Evolutionary conservation across 345 rosid species (phyloP), one percentile per base, ranked within the genome.

Genomic region (Firmiana major): DNA sequence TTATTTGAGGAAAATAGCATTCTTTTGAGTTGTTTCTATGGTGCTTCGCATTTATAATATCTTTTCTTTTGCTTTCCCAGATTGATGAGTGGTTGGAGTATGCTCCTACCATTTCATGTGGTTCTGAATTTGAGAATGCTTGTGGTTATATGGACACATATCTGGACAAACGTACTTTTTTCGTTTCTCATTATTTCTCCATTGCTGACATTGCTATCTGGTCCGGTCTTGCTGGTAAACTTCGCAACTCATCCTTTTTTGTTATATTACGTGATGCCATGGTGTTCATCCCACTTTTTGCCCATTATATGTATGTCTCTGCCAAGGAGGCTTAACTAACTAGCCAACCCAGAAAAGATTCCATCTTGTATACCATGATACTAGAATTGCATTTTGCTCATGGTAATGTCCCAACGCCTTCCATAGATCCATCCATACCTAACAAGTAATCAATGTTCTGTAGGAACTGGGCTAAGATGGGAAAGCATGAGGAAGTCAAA

Each of bases 401-500:
- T 9, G 16, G 17, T 42, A 22, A 36, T 36, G 58, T 45, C 38
- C 26, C 11, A 0, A 22, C 57, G 49, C 63, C 73, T 22, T 58
- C 13, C 38, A 15, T 42, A 24, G 34, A 8, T 69, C 7, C 5
- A 8, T 69, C 7, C 5, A 26, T 77, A 17, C 46, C 21, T 78
- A 31, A 63, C 28, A 74, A 21, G 76, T 75, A n/a, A 34, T 53
- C 7, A 45, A 34, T 81, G 48, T 64, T 77, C 28, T 78, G 21
- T 83, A 96, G 99, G 91, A 79, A 67, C 86, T 43, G 98, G 97
- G 63, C 84, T 62, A 69, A 88, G 99, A 85, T 96, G 99, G 98
- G 99, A 96, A 36, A 91, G 97, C 78, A 77, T 92, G 77, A 96
- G 94, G 87, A 96, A 90, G 86, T 92, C 99, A 8, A 93, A 88